Evolutionary conservation across 2,329 filamentous ascomycete species (phyloP).

Genomic region (Coniella lustricola): DNA sequence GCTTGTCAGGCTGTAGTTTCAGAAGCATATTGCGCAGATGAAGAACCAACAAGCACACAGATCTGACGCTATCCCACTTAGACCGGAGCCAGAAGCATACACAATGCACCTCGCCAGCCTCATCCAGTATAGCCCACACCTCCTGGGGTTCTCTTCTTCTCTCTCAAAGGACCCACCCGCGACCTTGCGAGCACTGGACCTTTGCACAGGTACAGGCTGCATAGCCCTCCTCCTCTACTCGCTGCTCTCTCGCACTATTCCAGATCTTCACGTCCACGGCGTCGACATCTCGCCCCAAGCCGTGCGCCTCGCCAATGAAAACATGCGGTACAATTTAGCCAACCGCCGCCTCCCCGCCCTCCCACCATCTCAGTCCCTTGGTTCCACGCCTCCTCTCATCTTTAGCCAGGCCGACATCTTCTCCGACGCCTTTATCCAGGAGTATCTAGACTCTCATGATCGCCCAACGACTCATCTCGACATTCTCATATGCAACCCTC

Average conservation of each 20-base stretch:
- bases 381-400: not conserved
- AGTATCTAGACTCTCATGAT: not conserved
- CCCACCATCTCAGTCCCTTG: conserved; percentile 19
- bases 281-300: conserved; percentile 67
- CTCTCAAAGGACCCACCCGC: conserved; percentile 1
- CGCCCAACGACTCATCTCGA: conserved; percentile 32
- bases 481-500: conserved; percentile 80
- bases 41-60: too few species aligned
- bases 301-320: conserved; percentile 57
- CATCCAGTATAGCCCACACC: conserved; percentile 22
- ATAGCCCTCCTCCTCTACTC: conserved; percentile 70
- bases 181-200: conserved; percentile 62
- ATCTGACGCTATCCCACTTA: conserved; percentile 18
- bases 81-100: conserved; percentile 66
- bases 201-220: conserved; percentile 89
- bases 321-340: conserved; percentile 47
- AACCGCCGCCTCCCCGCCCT: conserved; percentile 9
- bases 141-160: not conserved
- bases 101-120: conserved; percentile 46
- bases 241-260: conserved; percentile 35
- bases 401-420: conserved; percentile 37
- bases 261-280: conserved; percentile 49
- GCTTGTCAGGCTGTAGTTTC: not conserved
- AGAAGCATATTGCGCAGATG: too few species aligned
- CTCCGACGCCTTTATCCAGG: conserved; percentile 22